These are phyloP conservation scores for Arthrobotrys conoides DNA, from an alignment of 2,329 filamentous ascomycete genomes.

Conservation along the genomic window DNA sequence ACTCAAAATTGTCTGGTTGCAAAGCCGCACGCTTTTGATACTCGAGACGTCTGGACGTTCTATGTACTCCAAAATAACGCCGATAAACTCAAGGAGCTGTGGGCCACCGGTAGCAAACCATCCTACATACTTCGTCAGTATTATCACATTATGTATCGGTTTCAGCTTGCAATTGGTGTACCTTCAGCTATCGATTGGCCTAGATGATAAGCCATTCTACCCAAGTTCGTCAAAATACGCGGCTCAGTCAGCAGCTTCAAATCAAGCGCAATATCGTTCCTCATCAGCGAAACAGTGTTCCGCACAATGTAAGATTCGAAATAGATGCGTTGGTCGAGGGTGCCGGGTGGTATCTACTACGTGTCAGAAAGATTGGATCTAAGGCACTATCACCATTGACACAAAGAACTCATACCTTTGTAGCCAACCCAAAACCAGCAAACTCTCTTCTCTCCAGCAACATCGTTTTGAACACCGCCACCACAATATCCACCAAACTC, in stretches of 20 bases:
- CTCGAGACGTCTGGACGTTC: slow-evolving; percentile 85
- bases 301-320: slow-evolving; percentile 92
- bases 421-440: slow-evolving; percentile 84
- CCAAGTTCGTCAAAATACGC: slow-evolving; percentile 86
- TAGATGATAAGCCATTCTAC: slow-evolving; percentile 83
- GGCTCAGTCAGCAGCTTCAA: slow-evolving; percentile 83
- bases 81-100: slow-evolving; percentile 85
- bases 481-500: slow-evolving; percentile 80
- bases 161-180: background rate
- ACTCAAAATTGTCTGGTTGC: slow-evolving; percentile 82
- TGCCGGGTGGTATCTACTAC: slow-evolving; percentile 78
- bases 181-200: slow-evolving; percentile 91
- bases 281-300: slow-evolving; percentile 79
- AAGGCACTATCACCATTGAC: background rate
- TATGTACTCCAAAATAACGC: slow-evolving; percentile 87
- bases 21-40: slow-evolving; percentile 91
- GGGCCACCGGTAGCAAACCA: slow-evolving; percentile 95
- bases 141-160: background rate
- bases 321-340: slow-evolving; percentile 93
- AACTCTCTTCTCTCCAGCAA: slow-evolving; percentile 91
- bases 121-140: slow-evolving; percentile 66
- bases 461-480: slow-evolving; percentile 87
- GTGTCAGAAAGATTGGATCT: slow-evolving; percentile 7
- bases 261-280: slow-evolving; percentile 78
- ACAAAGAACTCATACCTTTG: slow-evolving; percentile 73